phyloP scores from a whole-genome alignment of 768 basidiomycete genomes.

The Podaxis rugospora region DNA sequence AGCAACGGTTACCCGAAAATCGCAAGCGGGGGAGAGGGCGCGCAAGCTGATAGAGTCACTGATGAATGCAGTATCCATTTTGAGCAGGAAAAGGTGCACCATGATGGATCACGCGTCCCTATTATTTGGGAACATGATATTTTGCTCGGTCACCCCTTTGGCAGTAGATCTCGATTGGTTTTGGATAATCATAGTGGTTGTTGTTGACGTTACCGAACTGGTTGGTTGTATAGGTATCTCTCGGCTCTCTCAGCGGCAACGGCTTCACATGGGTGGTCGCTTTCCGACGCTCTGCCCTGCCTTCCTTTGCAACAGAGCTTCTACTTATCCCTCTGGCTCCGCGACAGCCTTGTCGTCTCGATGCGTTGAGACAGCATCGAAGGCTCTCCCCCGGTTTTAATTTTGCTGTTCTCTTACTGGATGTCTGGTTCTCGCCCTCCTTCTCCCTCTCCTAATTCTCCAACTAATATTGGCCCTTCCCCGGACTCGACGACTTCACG shows the following conservation, averaged over 20 bases:
- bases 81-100: neutral
- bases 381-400: conserved; percentile 27
- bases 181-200: conserved; percentile 7
- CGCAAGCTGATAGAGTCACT: neutral
- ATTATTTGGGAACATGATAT: conserved; percentile 2
- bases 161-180: conserved; percentile 4
- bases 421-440: conserved; percentile 48
- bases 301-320: conserved; percentile 18
- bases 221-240: conserved; percentile 2
- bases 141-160: conserved; percentile 3
- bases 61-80: neutral
- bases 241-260: conserved; percentile 12
- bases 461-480: conserved; percentile 31
- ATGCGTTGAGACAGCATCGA: conserved; percentile 42
- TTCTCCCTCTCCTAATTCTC: conserved; percentile 39
- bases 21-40: neutral
- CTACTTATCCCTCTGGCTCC: conserved; percentile 18
- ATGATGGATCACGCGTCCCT: conserved; percentile 10
- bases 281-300: conserved; percentile 17
- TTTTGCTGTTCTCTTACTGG: conserved; percentile 32
- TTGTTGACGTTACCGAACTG: conserved; percentile 12
- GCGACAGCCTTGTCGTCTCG: conserved; percentile 20
- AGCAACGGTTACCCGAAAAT: conserved; percentile 2
- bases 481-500: conserved; percentile 37
- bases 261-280: conserved; percentile 7